Percentiles rank a stretch among this genome's conserved stretches.
Conservation (phyloP, 2,329 filamentous ascomycete species). For the Colletotrichum musae region DNA sequence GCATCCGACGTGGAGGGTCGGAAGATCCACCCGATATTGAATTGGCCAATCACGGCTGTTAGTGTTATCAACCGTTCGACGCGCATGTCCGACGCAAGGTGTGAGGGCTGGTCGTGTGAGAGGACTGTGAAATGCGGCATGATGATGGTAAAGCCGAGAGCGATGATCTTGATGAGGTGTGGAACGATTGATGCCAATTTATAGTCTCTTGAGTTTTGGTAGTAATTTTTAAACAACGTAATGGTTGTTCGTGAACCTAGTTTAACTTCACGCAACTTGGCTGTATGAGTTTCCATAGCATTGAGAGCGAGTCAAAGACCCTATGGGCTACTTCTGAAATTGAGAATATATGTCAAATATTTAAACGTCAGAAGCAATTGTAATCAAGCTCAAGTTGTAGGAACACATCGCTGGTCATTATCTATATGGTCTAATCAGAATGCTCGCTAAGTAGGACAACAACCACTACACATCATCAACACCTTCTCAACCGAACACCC, state of each 20-base stretch:
- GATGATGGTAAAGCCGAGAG: neutral
- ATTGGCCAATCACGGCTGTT: constrained; percentile 10
- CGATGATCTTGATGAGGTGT: no score
- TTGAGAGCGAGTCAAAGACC: no score
- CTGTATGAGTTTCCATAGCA: no score
- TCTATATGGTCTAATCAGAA: constrained; percentile 20
- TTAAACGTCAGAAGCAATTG: no score
- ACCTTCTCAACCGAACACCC: constrained; percentile 43
- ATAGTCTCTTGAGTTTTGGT: no score
- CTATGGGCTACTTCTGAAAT: no score
- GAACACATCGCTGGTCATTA: constrained; percentile 21
- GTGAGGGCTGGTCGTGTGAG: neutral
- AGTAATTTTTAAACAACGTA: no score
- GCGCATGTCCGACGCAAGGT: constrained; percentile 21
- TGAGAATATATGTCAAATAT: no score
- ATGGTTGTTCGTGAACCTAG: no score
- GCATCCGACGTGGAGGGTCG: constrained; percentile 11
- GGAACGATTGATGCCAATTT: no score
- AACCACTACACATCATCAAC: neutral
- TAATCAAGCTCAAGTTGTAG: no score
- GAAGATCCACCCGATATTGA: neutral
- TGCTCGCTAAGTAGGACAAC: neutral
- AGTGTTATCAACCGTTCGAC: constrained; percentile 50
- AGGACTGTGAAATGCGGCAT: neutral
- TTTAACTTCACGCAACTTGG: no score